Base-by-base conservation (phyloP, 2,329 filamentous ascomycete genomes). In the Bipolaris bicolor region DNA sequence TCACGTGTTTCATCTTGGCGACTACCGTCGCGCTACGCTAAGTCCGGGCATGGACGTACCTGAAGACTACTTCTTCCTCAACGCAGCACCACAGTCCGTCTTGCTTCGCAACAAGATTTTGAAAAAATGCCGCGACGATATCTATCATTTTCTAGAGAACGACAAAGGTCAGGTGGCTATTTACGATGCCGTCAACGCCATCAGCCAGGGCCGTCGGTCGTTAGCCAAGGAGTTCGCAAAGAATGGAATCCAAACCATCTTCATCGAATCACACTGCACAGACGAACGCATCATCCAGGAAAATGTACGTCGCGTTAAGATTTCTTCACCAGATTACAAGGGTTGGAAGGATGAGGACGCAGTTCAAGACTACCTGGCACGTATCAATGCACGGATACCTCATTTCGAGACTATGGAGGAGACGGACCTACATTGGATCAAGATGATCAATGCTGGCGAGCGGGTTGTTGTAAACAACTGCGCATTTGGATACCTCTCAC, bases 161-260 rank as follows among this genome's bases (percentile, higher is more conserved):
- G 95, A 98, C 72, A 98, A 98, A 68, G 95, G 95, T 11, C 95
- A 99, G 74, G 94, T 99, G 53, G 95, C 95, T 54, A 98, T 99
- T 58, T 99, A 98, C 75, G 95, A 99, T 77, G 95, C 96, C 26
- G 96, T 99, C 16, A 99, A 99, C 70, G 93, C 94, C 4, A 88
- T 95, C 18, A 88, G 91, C 18, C 87, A 85, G 56, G 93, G 92
- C 15, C 87, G 95, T 45, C 86, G 89, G 54, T 90, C 92, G 10
- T 81, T 99, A 16, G 93, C 92, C 5, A 97, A 96, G 77, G 95
- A 99, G 72, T 97, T 99, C 74, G 89, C 91, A n/a, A 98, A 97
- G 79, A 92, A 97, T 74, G 91, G 97, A 71, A 93, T 99, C 56
- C 70, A 97, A 87, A 98, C 95, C 0, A 83, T 99, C 10, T 99